Evolutionary conservation across 148 eudicot genomes (phyloP), one percentile per base, ranked within the genome.

Genomic region (Limonium bicolor): DNA sequence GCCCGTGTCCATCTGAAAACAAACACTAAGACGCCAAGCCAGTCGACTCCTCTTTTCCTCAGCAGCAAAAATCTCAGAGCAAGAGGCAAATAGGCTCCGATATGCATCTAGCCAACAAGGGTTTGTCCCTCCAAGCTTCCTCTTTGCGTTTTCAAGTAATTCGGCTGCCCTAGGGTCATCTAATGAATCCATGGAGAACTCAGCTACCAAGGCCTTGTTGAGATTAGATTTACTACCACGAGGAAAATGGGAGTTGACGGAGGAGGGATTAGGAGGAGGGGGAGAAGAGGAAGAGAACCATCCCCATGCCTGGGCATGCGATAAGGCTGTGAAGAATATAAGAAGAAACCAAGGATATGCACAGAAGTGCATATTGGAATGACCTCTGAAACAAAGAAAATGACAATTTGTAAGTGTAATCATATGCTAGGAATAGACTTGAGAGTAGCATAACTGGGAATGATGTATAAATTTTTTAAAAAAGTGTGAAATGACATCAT

Each of bases 1-100:
- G 3, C 95, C 90, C 4, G 87, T 54, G 47, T 76, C 87, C 61
- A 57, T 64, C 32, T 72, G 79, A 61, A 86, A 86, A 65, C 96
- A 86, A 31, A 77, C 74, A 34, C 69, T 76, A 4, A 86, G 71
- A 66, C 73, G 61, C 93, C 94, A 86, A 63, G 96, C 84, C 11
- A 86, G 63, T 13, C 87, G 54, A 0, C 66, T 43, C 32, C 74
- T 48, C 44, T 51, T 66, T 47, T 86, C 94, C 23, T 82, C 81
- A 3, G 51, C 82, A 0, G 93, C 87, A 8, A 72, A 55, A 15
- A 72, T 68, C 49, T 74, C 74, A 3, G 80, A 59, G 16, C 96
- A 86, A 20, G 81, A 66, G 0, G 80, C 52, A 29, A 78, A 75
- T 22, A 82, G 54, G 10, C 48, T 67, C 16, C 55, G 60, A 24